A percentile compares a stretch with the other conserved stretches of the same genome.
Evolutionary conservation across 2,329 filamentous ascomycete species (phyloP).

Genomic region (Xylaria polymorpha): DNA sequence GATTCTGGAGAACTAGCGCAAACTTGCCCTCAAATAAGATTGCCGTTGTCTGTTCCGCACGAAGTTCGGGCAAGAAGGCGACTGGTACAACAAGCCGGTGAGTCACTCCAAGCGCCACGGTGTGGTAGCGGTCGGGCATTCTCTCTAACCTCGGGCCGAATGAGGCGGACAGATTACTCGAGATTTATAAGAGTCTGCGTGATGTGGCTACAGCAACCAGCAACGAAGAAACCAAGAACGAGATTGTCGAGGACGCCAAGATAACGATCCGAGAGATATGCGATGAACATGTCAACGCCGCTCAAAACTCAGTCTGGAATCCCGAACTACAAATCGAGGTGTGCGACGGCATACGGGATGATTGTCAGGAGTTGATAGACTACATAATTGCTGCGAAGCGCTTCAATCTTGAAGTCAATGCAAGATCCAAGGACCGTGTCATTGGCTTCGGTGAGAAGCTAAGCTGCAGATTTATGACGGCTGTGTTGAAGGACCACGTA

Average conservation of each 20-base stretch:
- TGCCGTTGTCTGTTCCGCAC: constrained; percentile 93
- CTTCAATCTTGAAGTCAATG: constrained; percentile 80
- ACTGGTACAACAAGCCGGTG: constrained; percentile 96
- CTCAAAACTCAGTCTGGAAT: constrained; percentile 70
- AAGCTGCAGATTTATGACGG: constrained; percentile 91
- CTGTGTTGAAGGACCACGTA: constrained; percentile 80
- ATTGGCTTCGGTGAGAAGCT: constrained; percentile 96
- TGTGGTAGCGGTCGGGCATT: background rate
- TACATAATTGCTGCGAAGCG: constrained; percentile 73
- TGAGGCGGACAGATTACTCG: constrained; percentile 62
- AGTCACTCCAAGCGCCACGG: constrained; percentile 55
- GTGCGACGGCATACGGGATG: constrained; percentile 74
- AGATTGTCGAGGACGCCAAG: constrained; percentile 73
- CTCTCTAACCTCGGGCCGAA: constrained; percentile 37
- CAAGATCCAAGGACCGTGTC: constrained; percentile 84
- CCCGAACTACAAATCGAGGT: constrained; percentile 68
- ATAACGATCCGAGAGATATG: constrained; percentile 83
- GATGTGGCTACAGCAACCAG: constrained; percentile 64
- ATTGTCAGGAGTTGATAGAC: constrained; percentile 84
- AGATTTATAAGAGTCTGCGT: constrained; percentile 68
- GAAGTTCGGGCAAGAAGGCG: constrained; percentile 92
- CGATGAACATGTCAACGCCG: constrained; percentile 82
- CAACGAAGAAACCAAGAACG: constrained; percentile 63
- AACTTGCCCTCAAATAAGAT: constrained; percentile 77
- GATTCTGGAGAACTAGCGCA: constrained; percentile 56